phyloP scores from a whole-genome alignment of 441 rosid genomes.

The Hura crepitans region DNA sequence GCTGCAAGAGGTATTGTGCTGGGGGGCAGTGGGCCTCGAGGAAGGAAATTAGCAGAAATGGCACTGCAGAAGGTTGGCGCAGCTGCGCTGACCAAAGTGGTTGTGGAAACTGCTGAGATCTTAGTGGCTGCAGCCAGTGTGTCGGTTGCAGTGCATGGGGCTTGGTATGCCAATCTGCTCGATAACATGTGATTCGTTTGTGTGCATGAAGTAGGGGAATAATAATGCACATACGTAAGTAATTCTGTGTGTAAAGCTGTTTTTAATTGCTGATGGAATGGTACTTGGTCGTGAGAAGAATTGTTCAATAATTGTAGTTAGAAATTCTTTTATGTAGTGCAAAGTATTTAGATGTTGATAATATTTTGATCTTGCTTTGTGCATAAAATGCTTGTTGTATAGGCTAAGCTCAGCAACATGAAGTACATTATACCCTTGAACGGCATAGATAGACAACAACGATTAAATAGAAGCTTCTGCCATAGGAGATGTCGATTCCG shows the following conservation, averaged over 20 bases:
- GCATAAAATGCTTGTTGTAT: too few species aligned
- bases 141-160: slow-evolving; percentile 58
- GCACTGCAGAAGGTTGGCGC: slow-evolving; percentile 72
- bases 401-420: too few species aligned
- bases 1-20: slow-evolving; percentile 68
- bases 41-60: slow-evolving; percentile 51
- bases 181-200: slow-evolving; percentile 18
- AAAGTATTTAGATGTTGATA: neutral
- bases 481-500: too few species aligned
- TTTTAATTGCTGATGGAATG: slow-evolving; percentile 3
- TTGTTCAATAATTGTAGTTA: neutral
- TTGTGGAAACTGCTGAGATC: slow-evolving; percentile 55
- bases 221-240: slow-evolving; percentile 11
- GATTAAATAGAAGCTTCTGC: too few species aligned
- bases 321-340: slow-evolving; percentile 1
- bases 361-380: too few species aligned
- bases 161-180: slow-evolving; percentile 56
- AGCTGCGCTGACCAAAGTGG: slow-evolving; percentile 41
- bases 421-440: too few species aligned
- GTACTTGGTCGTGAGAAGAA: neutral
- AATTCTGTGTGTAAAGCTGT: neutral
- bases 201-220: neutral
- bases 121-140: slow-evolving; percentile 62
- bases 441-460: too few species aligned
- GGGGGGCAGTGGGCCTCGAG: slow-evolving; percentile 52